These are phyloP conservation scores for Aspergillus fischeri DNA, from an alignment of 2,329 filamentous ascomycete genomes.

Conservation along the genomic window DNA sequence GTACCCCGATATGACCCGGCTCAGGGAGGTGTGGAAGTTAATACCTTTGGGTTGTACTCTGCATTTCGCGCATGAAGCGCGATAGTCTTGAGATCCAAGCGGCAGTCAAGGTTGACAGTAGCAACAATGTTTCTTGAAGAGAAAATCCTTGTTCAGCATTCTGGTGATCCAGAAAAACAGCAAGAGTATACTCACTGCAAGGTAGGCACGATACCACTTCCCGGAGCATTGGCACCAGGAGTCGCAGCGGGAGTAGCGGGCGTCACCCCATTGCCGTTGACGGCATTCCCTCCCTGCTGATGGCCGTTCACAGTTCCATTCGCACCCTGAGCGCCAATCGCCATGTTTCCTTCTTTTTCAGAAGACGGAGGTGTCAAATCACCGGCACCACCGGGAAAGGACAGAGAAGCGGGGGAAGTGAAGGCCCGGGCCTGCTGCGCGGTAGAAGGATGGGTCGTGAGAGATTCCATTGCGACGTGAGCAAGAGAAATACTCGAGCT, in stretches of 20 bases:
- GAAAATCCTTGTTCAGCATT: constrained; percentile 45
- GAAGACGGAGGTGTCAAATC: constrained; percentile 78
- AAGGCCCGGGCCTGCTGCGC: constrained; percentile 94
- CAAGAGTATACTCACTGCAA: constrained; percentile 82
- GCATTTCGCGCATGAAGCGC: constrained; percentile 96
- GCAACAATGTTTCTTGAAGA: constrained; percentile 90
- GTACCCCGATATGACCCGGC: constrained; percentile 30
- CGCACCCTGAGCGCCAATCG: constrained; percentile 40
- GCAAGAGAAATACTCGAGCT: constrained; percentile 23
- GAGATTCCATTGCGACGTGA: constrained; percentile 68
- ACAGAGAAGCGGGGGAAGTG: constrained; percentile 85
- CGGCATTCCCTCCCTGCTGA: constrained; percentile 56
- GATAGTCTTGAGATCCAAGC: constrained; percentile 97
- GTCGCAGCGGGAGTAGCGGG: constrained; percentile 89
- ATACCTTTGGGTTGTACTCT: constrained; percentile 97
- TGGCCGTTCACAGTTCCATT: constrained; percentile 49
- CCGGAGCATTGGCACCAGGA: constrained; percentile 74
- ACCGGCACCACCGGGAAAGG: constrained; percentile 78
- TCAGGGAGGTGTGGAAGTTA: constrained; percentile 36
- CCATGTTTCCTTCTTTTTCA: constrained; percentile 60
- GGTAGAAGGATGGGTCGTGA: constrained; percentile 87
- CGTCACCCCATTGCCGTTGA: constrained; percentile 73
- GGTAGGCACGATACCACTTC: constrained; percentile 86
- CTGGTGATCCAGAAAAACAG: constrained; percentile 43
- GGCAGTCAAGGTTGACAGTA: constrained; percentile 96